Conservation (phyloP, 2,329 filamentous ascomycete genomes). For the Clarireedia homoeocarpa region DNA sequence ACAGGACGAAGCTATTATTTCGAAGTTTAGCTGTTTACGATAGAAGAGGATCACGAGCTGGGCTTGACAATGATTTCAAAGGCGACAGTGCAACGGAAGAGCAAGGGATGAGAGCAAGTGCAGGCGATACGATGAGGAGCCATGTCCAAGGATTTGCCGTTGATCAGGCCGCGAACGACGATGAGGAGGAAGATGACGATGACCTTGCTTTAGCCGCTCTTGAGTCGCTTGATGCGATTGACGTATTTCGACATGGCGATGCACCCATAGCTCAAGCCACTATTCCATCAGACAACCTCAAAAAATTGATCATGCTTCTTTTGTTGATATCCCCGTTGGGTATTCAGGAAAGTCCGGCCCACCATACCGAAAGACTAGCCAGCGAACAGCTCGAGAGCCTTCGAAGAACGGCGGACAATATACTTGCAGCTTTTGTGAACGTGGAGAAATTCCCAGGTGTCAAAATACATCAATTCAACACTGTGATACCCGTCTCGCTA, state of each 20-base stretch:
- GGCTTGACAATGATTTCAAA: constrained; percentile 11
- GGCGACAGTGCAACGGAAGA: background rate
- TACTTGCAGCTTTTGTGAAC: constrained; percentile 58
- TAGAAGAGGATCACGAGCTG: constrained; percentile 35
- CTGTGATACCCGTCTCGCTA: constrained; percentile 49
- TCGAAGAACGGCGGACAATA: constrained; percentile 52
- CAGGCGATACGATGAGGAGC: constrained; percentile 16
- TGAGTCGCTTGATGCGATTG: constrained; percentile 57
- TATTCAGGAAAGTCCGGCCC: constrained; percentile 56
- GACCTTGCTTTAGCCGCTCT: constrained; percentile 62
- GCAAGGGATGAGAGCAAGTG: background rate
- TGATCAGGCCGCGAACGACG: constrained; percentile 37
- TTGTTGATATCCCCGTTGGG: constrained; percentile 58
- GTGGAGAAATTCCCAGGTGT: constrained; percentile 57
- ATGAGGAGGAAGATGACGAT: constrained; percentile 40
- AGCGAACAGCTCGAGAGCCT: constrained; percentile 51
- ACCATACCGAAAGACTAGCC: constrained; percentile 48
- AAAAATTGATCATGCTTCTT: constrained; percentile 62
- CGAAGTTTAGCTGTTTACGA: constrained; percentile 66
- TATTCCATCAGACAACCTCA: constrained; percentile 66
- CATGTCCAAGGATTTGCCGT: constrained; percentile 32
- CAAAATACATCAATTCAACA: constrained; percentile 52
- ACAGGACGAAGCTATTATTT: constrained; percentile 59
- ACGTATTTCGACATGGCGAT: constrained; percentile 49
- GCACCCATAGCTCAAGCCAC: constrained; percentile 52